A percentile compares a stretch with the other conserved stretches of the same genome.
phyloP scores from a whole-genome alignment of 495 filamentous ascomycete genomes.

The Rhypophila decipiens region DNA sequence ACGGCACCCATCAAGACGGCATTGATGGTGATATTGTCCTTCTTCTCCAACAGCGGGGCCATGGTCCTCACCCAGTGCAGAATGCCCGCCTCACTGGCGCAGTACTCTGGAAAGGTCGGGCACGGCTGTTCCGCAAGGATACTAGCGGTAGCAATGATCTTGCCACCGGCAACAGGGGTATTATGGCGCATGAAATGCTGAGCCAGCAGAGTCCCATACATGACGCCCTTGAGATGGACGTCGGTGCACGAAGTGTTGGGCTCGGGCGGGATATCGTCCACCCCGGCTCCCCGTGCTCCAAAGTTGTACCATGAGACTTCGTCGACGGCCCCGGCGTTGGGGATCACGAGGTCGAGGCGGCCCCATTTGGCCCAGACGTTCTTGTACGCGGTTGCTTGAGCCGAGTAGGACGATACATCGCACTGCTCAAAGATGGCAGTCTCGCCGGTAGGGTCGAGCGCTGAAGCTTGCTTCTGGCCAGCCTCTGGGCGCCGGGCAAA shows the following conservation, averaged over 20 bases:
- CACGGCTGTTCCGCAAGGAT: slow-evolving; percentile 31
- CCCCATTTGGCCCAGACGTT: slow-evolving; percentile 25
- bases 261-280: slow-evolving; percentile 27
- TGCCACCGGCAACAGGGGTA: slow-evolving; percentile 26
- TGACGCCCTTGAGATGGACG: slow-evolving; percentile 32
- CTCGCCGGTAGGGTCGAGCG: slow-evolving; percentile 19
- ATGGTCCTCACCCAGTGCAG: slow-evolving; percentile 28
- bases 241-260: slow-evolving; percentile 32
- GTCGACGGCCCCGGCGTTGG: slow-evolving; percentile 38
- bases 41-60: slow-evolving; percentile 27
- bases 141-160: slow-evolving; percentile 32
- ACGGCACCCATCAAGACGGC: slow-evolving; percentile 30
- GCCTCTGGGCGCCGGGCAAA: slow-evolving; percentile 3
- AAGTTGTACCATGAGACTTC: slow-evolving; percentile 11
- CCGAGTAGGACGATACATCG: slow-evolving; percentile 31
- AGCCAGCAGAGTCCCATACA: slow-evolving; percentile 36
- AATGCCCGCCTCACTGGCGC: slow-evolving; percentile 33
- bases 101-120: slow-evolving; percentile 33
- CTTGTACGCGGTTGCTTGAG: slow-evolving; percentile 30
- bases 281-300: neutral
- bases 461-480: neutral
- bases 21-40: slow-evolving; percentile 37
- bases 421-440: slow-evolving; percentile 26
- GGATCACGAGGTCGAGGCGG: slow-evolving; percentile 34
- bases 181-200: slow-evolving; percentile 41